Evolutionary conservation across 1,284 basidiomycete species (phyloP).

Genomic region (Boletellus sp.): DNA sequence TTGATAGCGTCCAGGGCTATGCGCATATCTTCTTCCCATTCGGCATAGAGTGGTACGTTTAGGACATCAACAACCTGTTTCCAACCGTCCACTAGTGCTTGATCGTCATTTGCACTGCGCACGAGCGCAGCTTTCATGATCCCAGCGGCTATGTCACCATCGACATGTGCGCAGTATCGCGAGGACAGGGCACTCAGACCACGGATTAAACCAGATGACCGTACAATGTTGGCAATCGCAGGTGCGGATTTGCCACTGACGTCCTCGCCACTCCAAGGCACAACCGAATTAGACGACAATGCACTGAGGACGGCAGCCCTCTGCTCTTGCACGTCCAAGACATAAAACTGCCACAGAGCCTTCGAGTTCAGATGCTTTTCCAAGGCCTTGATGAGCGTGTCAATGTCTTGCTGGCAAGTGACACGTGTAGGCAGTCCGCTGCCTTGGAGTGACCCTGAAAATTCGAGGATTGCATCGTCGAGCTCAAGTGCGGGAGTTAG

Average conservation of each 20-base stretch:
- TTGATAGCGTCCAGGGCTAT: constrained; percentile 72
- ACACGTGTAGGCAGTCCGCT: constrained; percentile 74
- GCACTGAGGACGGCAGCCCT: constrained; percentile 52
- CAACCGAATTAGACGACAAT: constrained; percentile 41
- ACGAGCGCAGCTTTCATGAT: constrained; percentile 70
- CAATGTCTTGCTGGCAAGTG: constrained; percentile 64
- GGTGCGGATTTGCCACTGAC: constrained; percentile 58
- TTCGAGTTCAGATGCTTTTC: constrained; percentile 57
- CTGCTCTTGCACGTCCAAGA: constrained; percentile 69
- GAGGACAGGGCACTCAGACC: constrained; percentile 59
- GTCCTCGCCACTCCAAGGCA: constrained; percentile 55
- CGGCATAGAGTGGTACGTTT: constrained; percentile 83
- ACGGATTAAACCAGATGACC: constrained; percentile 50
- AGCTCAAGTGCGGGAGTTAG: constrained; percentile 84
- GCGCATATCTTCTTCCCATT: constrained; percentile 81
- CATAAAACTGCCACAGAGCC: constrained; percentile 90
- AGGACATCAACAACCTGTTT: constrained; percentile 75
- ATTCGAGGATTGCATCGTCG: constrained; percentile 79
- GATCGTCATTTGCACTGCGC: constrained; percentile 45
- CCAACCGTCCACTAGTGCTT: constrained; percentile 69
- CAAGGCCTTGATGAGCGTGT: constrained; percentile 63
- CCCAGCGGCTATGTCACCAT: constrained; percentile 60
- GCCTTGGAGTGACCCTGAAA: constrained; percentile 64
- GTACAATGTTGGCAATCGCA: constrained; percentile 66
- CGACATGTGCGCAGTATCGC: constrained; percentile 66